Base-by-base conservation (phyloP, 768 basidiomycete genomes). In the Pseudohyphozyma bogoriensis region DNA sequence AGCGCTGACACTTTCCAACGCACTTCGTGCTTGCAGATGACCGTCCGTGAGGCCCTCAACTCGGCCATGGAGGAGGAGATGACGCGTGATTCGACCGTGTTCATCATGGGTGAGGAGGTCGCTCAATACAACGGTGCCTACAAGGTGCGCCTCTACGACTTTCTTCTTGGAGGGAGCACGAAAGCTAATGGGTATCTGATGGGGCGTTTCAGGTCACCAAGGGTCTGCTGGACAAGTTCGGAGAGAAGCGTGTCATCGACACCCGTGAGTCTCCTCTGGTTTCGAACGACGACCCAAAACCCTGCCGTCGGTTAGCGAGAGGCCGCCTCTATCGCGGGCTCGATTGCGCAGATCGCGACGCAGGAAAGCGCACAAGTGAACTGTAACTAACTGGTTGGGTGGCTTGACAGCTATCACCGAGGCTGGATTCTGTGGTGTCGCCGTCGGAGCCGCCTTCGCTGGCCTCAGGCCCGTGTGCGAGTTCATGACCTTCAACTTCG, bases 401-500 rank as follows among this genome's bases (percentile, higher is more conserved):
- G n/a, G n/a, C n/a, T n/a, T n/a, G 68, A 70, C 72, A 59, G 73
- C 73, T 51, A 73, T 74, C 60, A 95, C 92, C 33, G 93, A 99
- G 77, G 90, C 93, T 85, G 95, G 95, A 73, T 99, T 99, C 76
- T 87, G 89, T 74, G 95, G 95, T 77, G 72, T 99, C 59, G 93
- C 93, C 5, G 86, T 90, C 62, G 95, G 95, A 73, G 84, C 95
- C 63, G 95, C 89, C 49, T 81, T 97, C 37, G 84, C 89, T 70
- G 95, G 95, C 71, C 83, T 99, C 58, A 82, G 92, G 69, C 95
- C 95, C 63, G 80, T 99, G 71, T 96, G 92, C 81, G 93, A 97
- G 79, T 99, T 96, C 79, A 97, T 96, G 93, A 97, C 93, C 20
- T 97, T 93, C 81, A 97, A 99, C 81, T 97, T 99, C 74, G 93